Conservation (phyloP, 2,329 filamentous ascomycete species). For the Pseudonectria buxi region DNA sequence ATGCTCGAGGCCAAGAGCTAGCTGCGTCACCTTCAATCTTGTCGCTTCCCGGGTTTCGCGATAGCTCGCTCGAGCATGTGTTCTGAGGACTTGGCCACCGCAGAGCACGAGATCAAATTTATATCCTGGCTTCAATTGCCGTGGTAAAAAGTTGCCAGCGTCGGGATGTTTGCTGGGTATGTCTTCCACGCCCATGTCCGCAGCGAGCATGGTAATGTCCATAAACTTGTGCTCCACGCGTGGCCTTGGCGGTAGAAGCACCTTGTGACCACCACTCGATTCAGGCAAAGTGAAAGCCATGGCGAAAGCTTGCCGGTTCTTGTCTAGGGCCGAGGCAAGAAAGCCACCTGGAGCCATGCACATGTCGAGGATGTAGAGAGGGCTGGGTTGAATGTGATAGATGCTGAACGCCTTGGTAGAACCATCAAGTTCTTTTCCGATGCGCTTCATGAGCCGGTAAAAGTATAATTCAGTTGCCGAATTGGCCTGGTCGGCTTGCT, state of each 20-base stretch:
- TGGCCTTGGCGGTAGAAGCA: conserved; percentile 19
- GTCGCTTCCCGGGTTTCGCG: conserved; percentile 28
- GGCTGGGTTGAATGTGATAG: not conserved
- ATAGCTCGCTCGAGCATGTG: conserved; percentile 27
- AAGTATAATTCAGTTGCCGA: conserved; percentile 22
- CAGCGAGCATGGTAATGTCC: conserved; percentile 47
- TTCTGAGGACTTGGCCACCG: conserved; percentile 40
- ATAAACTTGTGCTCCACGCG: conserved; percentile 14
- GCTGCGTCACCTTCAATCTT: conserved; percentile 32
- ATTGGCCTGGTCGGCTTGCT: conserved; percentile 27
- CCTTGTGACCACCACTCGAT: conserved; percentile 33
- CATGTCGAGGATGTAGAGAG: conserved; percentile 39
- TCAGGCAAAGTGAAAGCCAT: conserved; percentile 35
- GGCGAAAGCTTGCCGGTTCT: conserved; percentile 26
- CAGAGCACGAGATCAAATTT: conserved; percentile 40
- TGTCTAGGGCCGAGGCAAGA: conserved; percentile 28
- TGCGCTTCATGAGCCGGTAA: conserved; percentile 36
- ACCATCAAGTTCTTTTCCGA: conserved; percentile 35
- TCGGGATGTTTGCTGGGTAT: conserved; percentile 23
- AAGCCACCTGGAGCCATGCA: conserved; percentile 53
- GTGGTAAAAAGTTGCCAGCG: conserved; percentile 19
- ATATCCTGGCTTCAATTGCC: conserved; percentile 16
- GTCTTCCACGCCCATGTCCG: conserved; percentile 32
- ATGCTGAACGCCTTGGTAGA: conserved; percentile 27
- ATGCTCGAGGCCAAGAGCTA: conserved; percentile 39